Percentiles rank a stretch among this genome's conserved stretches.
Conservation (phyloP, 2,329 filamentous ascomycete genomes). For the Cytospora piceicola region DNA sequence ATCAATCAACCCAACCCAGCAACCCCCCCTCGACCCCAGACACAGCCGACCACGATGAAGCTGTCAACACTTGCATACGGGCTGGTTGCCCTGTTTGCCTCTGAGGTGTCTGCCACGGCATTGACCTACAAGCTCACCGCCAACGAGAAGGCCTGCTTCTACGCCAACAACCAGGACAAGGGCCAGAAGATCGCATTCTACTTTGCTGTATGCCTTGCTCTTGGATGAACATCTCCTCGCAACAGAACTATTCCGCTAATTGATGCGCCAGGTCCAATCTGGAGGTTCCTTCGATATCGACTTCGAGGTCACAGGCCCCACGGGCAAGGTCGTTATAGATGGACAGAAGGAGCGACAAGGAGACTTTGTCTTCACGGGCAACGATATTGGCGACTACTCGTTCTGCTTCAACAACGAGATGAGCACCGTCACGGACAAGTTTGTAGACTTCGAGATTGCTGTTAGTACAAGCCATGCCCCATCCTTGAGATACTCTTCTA, state of each 20-base stretch:
- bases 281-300: conserved; percentile 98
- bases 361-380: conserved; percentile 96
- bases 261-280: conserved; percentile 77
- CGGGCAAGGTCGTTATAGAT: conserved; percentile 78
- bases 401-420: conserved; percentile 99
- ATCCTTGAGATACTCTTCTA: conserved; percentile 10
- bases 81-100: conserved; percentile 72
- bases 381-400: conserved; percentile 83
- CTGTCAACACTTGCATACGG: conserved; percentile 63
- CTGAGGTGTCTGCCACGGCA: conserved; percentile 80
- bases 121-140: conserved; percentile 90
- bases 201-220: conserved; percentile 76
- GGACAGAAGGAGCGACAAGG: conserved; percentile 92
- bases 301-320: conserved; percentile 83
- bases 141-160: conserved; percentile 97
- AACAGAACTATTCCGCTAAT: not conserved
- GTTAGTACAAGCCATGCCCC: conserved; percentile 54
- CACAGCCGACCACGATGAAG: conserved; percentile 61
- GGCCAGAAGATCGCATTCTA: conserved; percentile 96
- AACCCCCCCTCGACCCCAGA: conserved; percentile 36
- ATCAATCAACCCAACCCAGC: conserved; percentile 35
- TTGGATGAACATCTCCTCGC: not conserved
- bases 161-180: conserved; percentile 73
- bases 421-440: conserved; percentile 96
- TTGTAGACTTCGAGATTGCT: conserved; percentile 96